Percentiles rank a stretch among this genome's conserved stretches.
phyloP scores from a whole-genome alignment of 768 basidiomycete species.

The Pluteus cervinus region DNA sequence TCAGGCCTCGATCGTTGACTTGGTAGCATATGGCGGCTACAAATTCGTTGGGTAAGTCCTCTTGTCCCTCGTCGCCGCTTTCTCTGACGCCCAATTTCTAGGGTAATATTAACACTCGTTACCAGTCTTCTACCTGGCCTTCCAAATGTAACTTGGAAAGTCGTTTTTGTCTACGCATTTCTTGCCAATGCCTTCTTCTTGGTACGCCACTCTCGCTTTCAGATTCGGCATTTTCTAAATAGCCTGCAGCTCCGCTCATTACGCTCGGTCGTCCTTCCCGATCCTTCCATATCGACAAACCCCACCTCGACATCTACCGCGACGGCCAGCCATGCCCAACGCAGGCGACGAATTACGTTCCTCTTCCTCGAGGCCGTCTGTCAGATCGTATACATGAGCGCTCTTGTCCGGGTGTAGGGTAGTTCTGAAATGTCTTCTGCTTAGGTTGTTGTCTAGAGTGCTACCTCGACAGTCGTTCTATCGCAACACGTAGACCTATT shows the following conservation, averaged over 20 bases:
- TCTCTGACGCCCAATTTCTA: constrained; percentile 19
- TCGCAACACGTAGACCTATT: too few relatives aligned
- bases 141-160: constrained; percentile 54
- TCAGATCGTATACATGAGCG: constrained; percentile 83
- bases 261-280: constrained; percentile 86
- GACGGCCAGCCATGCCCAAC: constrained; percentile 72
- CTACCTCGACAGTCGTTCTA: too few relatives aligned
- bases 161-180: constrained; percentile 81
- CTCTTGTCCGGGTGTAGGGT: constrained; percentile 68
- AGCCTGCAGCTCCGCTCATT: constrained; percentile 78
- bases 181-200: constrained; percentile 92
- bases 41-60: constrained; percentile 87
- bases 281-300: constrained; percentile 45
- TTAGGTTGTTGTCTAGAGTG: too few relatives aligned
- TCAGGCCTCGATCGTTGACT: constrained; percentile 65
- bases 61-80: neutral
- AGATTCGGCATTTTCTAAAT: neutral
- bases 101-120: constrained; percentile 80
- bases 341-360: constrained; percentile 83
- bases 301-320: constrained; percentile 38
- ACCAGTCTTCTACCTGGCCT: constrained; percentile 62
- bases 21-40: constrained; percentile 92
- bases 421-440: too few relatives aligned
- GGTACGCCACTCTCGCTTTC: constrained; percentile 36
- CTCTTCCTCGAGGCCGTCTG: constrained; percentile 79